These are phyloP conservation scores for Primulina eburnea DNA, from an alignment of 257 asterid genomes.

Conservation along the genomic window DNA sequence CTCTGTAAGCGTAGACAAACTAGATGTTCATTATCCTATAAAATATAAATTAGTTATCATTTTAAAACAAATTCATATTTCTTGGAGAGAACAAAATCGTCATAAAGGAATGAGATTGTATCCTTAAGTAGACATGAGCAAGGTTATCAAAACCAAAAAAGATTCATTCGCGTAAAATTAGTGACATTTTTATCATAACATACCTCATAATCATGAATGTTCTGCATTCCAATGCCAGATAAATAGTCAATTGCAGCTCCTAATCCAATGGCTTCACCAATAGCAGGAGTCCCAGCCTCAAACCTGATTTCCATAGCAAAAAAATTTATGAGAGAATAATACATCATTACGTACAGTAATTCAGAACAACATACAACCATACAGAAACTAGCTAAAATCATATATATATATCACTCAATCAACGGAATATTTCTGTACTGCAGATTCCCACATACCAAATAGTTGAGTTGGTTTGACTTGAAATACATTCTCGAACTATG, in stretches of 20 bases:
- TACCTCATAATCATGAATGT: slow-evolving; percentile 90
- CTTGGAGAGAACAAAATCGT: not conserved
- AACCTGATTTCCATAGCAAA: slow-evolving; percentile 45
- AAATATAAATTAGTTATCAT: not conserved
- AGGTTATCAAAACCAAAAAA: slow-evolving; percentile 5
- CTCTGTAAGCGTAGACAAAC: not conserved
- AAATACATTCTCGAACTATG: slow-evolving; percentile 1
- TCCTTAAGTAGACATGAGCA: not conserved
- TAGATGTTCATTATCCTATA: not conserved
- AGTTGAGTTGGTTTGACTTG: not conserved
- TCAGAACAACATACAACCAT: slow-evolving; percentile 7
- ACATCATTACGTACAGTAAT: slow-evolving; percentile 17
- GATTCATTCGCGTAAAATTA: not conserved
- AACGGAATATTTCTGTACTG: slow-evolving; percentile 3
- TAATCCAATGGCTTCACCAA: slow-evolving; percentile 87
- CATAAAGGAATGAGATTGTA: not conserved
- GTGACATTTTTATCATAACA: not conserved
- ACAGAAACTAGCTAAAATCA: not conserved
- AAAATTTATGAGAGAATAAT: slow-evolving; percentile 12
- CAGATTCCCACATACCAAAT: not conserved
- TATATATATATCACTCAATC: not conserved
- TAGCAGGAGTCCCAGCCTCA: slow-evolving; percentile 99
- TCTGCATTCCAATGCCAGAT: slow-evolving; percentile 84
- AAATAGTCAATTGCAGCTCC: slow-evolving; percentile 91
- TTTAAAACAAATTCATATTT: not conserved